phyloP scores from a whole-genome alignment of 345 rosid genomes.

The Citropsis articulata region DNA sequence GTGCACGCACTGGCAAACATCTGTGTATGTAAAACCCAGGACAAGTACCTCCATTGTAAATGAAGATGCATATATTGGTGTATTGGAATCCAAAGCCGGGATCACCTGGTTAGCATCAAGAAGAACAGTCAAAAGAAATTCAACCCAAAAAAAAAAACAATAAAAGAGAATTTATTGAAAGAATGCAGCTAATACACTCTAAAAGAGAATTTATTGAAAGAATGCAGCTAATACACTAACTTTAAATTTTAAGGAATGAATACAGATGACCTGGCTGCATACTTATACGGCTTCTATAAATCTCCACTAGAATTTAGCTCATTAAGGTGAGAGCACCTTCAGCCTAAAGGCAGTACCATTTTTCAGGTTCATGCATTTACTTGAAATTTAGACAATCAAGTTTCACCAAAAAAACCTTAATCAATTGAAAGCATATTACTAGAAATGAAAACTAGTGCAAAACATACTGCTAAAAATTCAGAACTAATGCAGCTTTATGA shows the following conservation, averaged over 20 bases:
- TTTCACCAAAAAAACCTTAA: background rate
- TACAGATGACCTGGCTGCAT: background rate
- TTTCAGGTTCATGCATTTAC: background rate
- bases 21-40: background rate
- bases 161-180: background rate
- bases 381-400: background rate
- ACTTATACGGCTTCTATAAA: background rate
- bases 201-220: too few species aligned
- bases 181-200: background rate
- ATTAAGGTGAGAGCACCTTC: background rate
- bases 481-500: background rate
- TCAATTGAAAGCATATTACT: background rate
- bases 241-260: background rate
- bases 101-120: conserved; percentile 61
- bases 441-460: background rate
- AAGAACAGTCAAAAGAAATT: conserved; percentile 2
- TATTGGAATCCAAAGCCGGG: conserved; percentile 79
- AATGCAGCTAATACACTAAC: background rate
- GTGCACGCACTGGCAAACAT: background rate
- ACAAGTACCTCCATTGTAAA: conserved; percentile 92
- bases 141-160: background rate
- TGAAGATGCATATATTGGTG: conserved; percentile 93
- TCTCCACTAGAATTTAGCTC: background rate
- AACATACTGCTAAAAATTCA: background rate
- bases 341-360: background rate